Conservation (phyloP, 2,329 filamentous ascomycete species). For the Alternaria burnsii region DNA sequence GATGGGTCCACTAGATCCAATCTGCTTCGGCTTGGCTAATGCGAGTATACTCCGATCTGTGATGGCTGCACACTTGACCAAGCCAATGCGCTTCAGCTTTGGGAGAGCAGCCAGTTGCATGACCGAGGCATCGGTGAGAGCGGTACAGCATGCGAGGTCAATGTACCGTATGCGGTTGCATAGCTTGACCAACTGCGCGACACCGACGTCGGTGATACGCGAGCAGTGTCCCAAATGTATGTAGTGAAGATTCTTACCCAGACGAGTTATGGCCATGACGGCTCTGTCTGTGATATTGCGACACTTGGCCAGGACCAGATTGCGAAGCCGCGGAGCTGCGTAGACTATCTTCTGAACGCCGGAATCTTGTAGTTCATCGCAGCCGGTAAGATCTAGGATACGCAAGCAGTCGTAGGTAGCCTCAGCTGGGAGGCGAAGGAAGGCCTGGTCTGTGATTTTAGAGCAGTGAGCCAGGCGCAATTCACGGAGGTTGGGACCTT, state of each 20-base stretch:
- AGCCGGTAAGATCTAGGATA: constrained; percentile 93
- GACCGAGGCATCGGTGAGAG: constrained; percentile 87
- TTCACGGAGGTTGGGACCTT: constrained; percentile 86
- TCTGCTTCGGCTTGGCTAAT: constrained; percentile 73
- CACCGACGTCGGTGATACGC: constrained; percentile 87
- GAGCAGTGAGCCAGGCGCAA: constrained; percentile 86
- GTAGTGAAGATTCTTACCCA: constrained; percentile 97
- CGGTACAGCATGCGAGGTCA: constrained; percentile 91
- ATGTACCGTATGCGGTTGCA: constrained; percentile 98
- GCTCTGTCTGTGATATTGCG: constrained; percentile 89
- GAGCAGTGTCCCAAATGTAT: constrained; percentile 94
- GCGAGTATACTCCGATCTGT: constrained; percentile 89
- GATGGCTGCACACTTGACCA: constrained; percentile 92
- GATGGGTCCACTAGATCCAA: constrained; percentile 63
- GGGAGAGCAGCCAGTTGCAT: constrained; percentile 84
- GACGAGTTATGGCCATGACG: constrained; percentile 83
- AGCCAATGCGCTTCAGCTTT: constrained; percentile 90
- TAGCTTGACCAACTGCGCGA: constrained; percentile 80
- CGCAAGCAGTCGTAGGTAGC: constrained; percentile 84
- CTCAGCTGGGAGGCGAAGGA: constrained; percentile 75
- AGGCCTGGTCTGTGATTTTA: constrained; percentile 86
- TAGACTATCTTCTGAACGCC: constrained; percentile 89
- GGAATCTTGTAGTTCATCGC: constrained; percentile 81
- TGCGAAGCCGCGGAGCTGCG: constrained; percentile 85
- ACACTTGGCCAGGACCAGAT: constrained; percentile 94